These are phyloP conservation scores for Chaetomium globosum DNA, from an alignment of 2,329 filamentous ascomycete genomes.

Conservation along the genomic window DNA sequence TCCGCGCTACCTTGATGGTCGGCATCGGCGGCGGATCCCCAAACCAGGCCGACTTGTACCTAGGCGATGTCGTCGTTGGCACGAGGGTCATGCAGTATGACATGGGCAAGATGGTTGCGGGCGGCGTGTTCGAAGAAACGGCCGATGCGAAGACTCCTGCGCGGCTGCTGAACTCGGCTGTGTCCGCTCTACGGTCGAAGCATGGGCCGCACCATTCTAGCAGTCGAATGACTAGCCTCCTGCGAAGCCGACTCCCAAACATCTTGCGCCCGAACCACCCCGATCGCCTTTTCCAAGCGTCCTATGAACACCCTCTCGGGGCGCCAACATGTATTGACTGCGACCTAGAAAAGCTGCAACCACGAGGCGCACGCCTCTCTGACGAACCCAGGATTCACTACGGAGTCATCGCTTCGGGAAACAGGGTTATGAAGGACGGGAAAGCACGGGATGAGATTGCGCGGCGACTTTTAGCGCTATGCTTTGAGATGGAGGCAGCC, in stretches of 20 bases:
- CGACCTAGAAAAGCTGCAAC: slow-evolving; percentile 21
- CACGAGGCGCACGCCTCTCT: slow-evolving; percentile 12
- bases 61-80: slow-evolving; percentile 26
- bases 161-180: slow-evolving; percentile 22
- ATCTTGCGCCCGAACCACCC: slow-evolving; percentile 13
- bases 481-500: slow-evolving; percentile 40
- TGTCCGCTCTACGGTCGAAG: slow-evolving; percentile 25
- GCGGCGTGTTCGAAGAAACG: slow-evolving; percentile 22
- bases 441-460: slow-evolving; percentile 16
- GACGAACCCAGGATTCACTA: slow-evolving; percentile 25
- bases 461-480: slow-evolving; percentile 25
- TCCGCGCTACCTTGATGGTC: slow-evolving; percentile 24
- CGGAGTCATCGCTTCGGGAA: slow-evolving; percentile 29
- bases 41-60: slow-evolving; percentile 21
- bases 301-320: slow-evolving; percentile 21
- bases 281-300: slow-evolving; percentile 22
- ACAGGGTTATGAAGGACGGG: slow-evolving; percentile 25
- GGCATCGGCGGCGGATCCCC: slow-evolving; percentile 26
- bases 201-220: slow-evolving; percentile 12
- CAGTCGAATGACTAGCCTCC: slow-evolving; percentile 18
- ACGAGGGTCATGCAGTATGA: slow-evolving; percentile 27
- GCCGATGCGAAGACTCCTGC: slow-evolving; percentile 24
- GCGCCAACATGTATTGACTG: slow-evolving; percentile 18
- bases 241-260: slow-evolving; percentile 21
- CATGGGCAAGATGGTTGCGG: slow-evolving; percentile 22